Evolutionary conservation across 2,329 filamentous ascomycete species (phyloP).

Genomic region (Pseudocercospora vitis): DNA sequence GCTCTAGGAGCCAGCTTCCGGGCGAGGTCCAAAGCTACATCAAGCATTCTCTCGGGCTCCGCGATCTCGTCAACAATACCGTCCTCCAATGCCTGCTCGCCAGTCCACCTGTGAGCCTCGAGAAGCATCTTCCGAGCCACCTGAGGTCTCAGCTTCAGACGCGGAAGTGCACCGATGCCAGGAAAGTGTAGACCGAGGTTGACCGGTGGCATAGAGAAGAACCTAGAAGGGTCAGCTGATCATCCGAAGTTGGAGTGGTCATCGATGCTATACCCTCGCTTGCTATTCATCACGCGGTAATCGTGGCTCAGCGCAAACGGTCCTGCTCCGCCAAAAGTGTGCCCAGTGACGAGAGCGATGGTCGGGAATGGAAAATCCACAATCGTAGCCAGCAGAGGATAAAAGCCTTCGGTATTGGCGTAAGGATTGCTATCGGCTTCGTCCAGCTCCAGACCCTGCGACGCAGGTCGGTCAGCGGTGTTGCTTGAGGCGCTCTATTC

Average conservation of each 20-base stretch:
- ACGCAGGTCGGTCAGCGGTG: background rate
- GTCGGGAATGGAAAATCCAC: conserved; percentile 46
- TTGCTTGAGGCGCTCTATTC: background rate
- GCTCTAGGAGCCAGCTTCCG: conserved; percentile 44
- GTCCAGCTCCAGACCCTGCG: conserved; percentile 39
- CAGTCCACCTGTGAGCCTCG: conserved; percentile 57
- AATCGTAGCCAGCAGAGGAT: conserved; percentile 39
- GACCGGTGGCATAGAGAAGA: conserved; percentile 55
- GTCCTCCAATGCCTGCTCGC: conserved; percentile 51
- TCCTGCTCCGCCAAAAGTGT: conserved; percentile 52
- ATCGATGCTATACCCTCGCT: conserved; percentile 37
- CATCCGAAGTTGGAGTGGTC: background rate
- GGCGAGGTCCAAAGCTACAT: conserved; percentile 48
- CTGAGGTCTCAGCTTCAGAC: conserved; percentile 53
- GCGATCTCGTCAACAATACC: conserved; percentile 56
- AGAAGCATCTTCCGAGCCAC: conserved; percentile 58
- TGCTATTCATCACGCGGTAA: conserved; percentile 51
- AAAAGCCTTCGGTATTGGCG: conserved; percentile 41
- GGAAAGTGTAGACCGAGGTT: conserved; percentile 58
- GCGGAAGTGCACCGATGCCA: conserved; percentile 54
- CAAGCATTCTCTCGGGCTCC: conserved; percentile 51
- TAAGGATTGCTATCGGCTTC: conserved; percentile 38
- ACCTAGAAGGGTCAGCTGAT: conserved; percentile 24
- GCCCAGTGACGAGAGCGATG: conserved; percentile 50
- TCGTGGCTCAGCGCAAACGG: conserved; percentile 51